Percentiles rank a stretch among this genome's conserved stretches.
phyloP scores from a whole-genome alignment of 148 eudicot genomes.

The Pharnaceum exiguum region DNA sequence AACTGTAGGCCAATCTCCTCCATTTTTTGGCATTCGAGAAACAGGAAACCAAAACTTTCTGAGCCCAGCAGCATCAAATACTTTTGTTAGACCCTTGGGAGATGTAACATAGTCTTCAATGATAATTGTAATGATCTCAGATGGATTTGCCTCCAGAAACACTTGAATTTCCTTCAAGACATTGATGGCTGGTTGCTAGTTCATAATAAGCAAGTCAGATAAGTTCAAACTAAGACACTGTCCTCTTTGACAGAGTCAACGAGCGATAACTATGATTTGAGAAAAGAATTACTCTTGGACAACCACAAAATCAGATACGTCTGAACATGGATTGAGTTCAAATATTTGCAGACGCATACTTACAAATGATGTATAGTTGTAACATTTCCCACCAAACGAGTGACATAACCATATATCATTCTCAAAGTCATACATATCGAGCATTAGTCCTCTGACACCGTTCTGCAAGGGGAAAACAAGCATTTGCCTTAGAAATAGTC shows the following conservation, averaged over 20 bases:
- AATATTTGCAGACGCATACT: conserved; percentile 25
- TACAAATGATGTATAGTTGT: conserved; percentile 92
- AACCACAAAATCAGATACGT: no score
- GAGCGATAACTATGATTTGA: neutral
- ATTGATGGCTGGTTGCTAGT: conserved; percentile 78
- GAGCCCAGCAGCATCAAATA: conserved; percentile 83
- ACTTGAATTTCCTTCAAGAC: conserved; percentile 67
- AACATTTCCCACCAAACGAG: conserved; percentile 80
- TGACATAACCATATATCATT: conserved; percentile 94
- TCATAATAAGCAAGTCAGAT: conserved; percentile 8
- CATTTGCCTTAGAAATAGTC: neutral
- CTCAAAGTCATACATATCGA: conserved; percentile 89
- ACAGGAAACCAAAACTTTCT: conserved; percentile 86
- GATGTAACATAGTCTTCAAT: conserved; percentile 89
- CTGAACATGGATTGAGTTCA: neutral
- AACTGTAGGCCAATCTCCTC: conserved; percentile 82
- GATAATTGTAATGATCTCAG: conserved; percentile 74
- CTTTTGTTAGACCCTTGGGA: conserved; percentile 77
- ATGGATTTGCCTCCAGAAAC: conserved; percentile 66
- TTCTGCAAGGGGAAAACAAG: conserved; percentile 43
- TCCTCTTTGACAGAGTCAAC: neutral
- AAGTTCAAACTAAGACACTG: neutral
- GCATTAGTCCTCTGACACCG: conserved; percentile 95
- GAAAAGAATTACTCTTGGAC: neutral
- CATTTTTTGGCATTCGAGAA: conserved; percentile 79